Evolutionary conservation across 805 yeast genomes (phyloP), one percentile per base, ranked within the genome.

Genomic region (Sungouiozyma intestinalis): DNA sequence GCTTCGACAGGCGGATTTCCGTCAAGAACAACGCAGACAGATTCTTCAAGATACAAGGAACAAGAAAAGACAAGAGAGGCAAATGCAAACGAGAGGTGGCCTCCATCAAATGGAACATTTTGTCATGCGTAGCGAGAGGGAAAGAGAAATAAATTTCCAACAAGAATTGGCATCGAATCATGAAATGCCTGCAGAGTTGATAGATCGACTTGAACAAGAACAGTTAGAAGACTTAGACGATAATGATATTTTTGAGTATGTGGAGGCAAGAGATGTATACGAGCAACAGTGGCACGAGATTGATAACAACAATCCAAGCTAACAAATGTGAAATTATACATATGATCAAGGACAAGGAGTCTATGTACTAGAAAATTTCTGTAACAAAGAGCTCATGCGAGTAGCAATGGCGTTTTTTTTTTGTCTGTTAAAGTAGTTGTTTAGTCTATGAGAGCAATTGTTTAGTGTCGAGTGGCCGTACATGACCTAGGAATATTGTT

Each of bases 41-140:
- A 4, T 34, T 17, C 16, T 3, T 2, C 16, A 35, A 18, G 6
- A 16, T 14, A 14, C 33, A 35, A 35, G 40, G 33, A 15, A 20
- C 3, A 14, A 14, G 6, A 24, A 37, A 17, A 36, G 16, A 19
- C 33, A 41, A 11, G 36, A 39, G 5, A 43, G 33, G 19, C 6
- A 17, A 15, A 4, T 43, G n/a, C 8, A 40, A 9, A 41, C 27
- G 35, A 47, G 62, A 19, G 61, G 64, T 20, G 63, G 64, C 0
- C 16, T 46, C 13, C 51, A 48, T 3, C 41, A 41, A 16, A 58
- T 60, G 63, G 62, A 57, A 38, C 37, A 47, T 4, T 56, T 58
- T 34, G 49, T 60, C 3, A 52, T 57, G 57, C 40, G 45, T 11
- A 44, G 51, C 11, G 60, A 56, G 35, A 42, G 44, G 9, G 36